Conservation (phyloP, 345 rosid species). For the Limnanthes douglasii region DNA sequence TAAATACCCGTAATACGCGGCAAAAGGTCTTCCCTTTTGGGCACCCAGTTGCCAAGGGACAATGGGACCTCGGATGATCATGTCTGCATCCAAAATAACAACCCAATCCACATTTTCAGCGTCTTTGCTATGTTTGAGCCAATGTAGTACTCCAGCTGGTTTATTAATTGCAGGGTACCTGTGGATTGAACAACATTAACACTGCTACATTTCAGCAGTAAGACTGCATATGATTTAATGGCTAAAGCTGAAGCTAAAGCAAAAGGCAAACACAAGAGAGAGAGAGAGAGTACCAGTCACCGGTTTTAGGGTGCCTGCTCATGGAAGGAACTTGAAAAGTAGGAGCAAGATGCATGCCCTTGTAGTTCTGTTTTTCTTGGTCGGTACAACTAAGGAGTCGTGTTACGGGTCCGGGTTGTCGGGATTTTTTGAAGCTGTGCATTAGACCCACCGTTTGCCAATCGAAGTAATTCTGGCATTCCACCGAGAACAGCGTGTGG, state of each 20-base stretch:
- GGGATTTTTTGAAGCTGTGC: slow-evolving; percentile 79
- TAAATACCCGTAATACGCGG: slow-evolving; percentile 81
- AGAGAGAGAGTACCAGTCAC: slow-evolving; percentile 48
- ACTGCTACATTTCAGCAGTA: neutral
- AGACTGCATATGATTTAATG: neutral
- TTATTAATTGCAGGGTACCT: slow-evolving; percentile 99
- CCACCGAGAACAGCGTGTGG: slow-evolving; percentile 94
- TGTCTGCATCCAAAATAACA: slow-evolving; percentile 94
- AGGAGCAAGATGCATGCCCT: slow-evolving; percentile 85
- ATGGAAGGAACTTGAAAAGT: slow-evolving; percentile 82
- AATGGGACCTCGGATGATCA: slow-evolving; percentile 88
- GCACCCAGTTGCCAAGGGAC: slow-evolving; percentile 97
- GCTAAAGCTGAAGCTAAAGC: neutral
- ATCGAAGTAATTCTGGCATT: slow-evolving; percentile 90
- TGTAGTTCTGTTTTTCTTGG: slow-evolving; percentile 60
- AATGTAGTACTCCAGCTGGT: slow-evolving; percentile 88
- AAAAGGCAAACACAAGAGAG: neutral
- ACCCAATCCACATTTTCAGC: slow-evolving; percentile 91
- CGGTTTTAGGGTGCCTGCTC: slow-evolving; percentile 90
- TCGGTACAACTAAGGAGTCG: slow-evolving; percentile 89
- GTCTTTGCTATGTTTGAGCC: slow-evolving; percentile 89
- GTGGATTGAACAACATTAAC: slow-evolving; percentile 1
- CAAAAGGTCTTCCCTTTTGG: slow-evolving; percentile 68
- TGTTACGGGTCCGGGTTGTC: slow-evolving; percentile 89
- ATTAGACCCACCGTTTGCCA: slow-evolving; percentile 97